Evolutionary conservation across 2,329 filamentous ascomycete genomes (phyloP).

Genomic region (Byssoonygena ceratinophila): DNA sequence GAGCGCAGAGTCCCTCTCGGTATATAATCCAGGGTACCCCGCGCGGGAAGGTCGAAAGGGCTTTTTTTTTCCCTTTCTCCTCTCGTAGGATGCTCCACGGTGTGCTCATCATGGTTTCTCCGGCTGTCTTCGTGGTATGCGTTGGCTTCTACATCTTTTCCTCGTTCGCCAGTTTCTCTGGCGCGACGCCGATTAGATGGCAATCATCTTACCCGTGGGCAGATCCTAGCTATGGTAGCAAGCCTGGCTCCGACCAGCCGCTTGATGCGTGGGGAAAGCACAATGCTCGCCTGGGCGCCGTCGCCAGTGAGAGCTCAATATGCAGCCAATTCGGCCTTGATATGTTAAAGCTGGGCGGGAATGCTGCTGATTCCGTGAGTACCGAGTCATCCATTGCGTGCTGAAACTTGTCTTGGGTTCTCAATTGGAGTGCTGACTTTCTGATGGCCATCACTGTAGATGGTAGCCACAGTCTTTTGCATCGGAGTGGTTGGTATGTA

Average conservation of each 20-base stretch:
- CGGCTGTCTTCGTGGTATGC: conserved; percentile 10
- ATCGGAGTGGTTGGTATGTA: conserved; percentile 55
- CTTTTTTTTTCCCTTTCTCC: conserved; percentile 9
- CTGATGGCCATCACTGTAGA: conserved; percentile 25
- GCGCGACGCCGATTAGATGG: conserved; percentile 11
- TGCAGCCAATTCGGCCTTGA: conserved; percentile 61
- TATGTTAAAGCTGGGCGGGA: conserved; percentile 52
- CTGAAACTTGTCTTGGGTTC: too few relatives aligned
- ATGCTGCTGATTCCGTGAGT: conserved; percentile 60
- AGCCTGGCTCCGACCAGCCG: background rate
- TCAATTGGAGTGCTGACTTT: background rate
- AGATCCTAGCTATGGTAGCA: background rate
- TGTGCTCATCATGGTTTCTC: conserved; percentile 13
- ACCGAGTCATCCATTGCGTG: background rate
- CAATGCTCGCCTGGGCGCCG: conserved; percentile 43
- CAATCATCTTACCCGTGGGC: background rate
- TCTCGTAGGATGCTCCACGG: conserved; percentile 6
- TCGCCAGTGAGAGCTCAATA: conserved; percentile 58
- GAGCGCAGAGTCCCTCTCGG: background rate
- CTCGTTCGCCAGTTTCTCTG: conserved; percentile 11
- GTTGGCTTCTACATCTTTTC: conserved; percentile 15
- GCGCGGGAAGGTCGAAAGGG: background rate
- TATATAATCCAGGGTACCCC: conserved; percentile 7
- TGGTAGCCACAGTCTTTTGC: conserved; percentile 64
- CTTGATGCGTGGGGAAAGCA: conserved; percentile 4